A percentile compares a stretch with the other conserved stretches of the same genome.
These are phyloP conservation scores for Letharia lupina DNA, from an alignment of 495 filamentous ascomycete genomes.

Conservation along the genomic window DNA sequence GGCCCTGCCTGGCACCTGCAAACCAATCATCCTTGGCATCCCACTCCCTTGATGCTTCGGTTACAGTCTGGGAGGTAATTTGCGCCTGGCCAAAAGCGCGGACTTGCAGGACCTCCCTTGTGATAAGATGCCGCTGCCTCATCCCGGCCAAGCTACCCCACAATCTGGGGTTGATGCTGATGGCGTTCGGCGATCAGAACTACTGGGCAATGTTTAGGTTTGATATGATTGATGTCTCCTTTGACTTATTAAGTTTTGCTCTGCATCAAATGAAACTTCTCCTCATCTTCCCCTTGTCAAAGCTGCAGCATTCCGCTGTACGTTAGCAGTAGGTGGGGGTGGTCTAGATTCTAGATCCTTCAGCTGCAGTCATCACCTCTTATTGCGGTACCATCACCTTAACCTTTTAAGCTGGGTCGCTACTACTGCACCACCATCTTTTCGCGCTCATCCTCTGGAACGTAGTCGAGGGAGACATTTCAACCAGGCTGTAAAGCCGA, in stretches of 20 bases:
- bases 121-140: conserved; percentile 9
- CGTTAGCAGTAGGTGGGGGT: background rate
- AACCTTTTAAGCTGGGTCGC: background rate
- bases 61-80: background rate
- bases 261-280: background rate
- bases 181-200: background rate
- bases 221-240: background rate
- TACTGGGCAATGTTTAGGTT: background rate
- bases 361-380: background rate
- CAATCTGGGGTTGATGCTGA: background rate
- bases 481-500: background rate
- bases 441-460: background rate
- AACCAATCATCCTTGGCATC: background rate
- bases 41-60: background rate
- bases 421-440: background rate
- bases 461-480: background rate
- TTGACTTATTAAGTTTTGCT: background rate
- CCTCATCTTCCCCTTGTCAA: background rate
- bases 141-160: conserved; percentile 4
- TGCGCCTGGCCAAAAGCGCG: background rate
- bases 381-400: background rate
- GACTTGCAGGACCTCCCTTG: background rate
- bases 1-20: background rate
- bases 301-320: background rate
- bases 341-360: background rate